phyloP scores from a whole-genome alignment of 106 monocot genomes.

The Acorus gramineus region DNA sequence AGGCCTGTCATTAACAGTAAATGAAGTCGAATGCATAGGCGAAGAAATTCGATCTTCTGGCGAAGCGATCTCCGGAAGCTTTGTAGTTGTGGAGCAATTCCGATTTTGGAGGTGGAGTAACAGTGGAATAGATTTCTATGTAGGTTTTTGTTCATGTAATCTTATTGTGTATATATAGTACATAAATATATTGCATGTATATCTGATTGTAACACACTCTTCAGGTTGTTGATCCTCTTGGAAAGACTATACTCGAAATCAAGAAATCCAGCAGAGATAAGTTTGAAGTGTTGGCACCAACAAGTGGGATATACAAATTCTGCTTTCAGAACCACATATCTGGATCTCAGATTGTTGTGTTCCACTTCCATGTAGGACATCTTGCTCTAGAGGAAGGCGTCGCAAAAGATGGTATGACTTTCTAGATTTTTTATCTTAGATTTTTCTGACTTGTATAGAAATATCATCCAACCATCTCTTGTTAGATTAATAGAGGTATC shows the following conservation, averaged over 20 bases:
- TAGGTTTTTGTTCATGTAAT: not conserved
- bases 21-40: not conserved
- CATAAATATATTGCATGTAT: not conserved
- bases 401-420: not conserved
- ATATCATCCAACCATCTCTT: not conserved
- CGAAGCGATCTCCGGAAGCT: not conserved
- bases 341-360: not conserved
- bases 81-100: not conserved
- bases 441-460: not conserved
- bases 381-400: not conserved
- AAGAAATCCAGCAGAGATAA: not conserved
- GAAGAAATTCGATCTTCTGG: not conserved
- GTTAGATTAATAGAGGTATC: not conserved
- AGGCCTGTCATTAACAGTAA: not conserved
- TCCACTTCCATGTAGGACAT: not conserved
- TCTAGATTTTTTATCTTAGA: not conserved
- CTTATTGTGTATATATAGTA: not conserved
- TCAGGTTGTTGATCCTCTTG: not conserved
- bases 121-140: not conserved
- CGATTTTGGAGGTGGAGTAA: not conserved
- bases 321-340: not conserved
- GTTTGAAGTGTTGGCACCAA: not conserved
- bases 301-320: not conserved
- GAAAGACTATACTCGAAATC: not conserved
- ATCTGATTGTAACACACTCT: not conserved